Conservation (phyloP, 1,284 basidiomycete species). For the Ustilago xerochloae region DNA sequence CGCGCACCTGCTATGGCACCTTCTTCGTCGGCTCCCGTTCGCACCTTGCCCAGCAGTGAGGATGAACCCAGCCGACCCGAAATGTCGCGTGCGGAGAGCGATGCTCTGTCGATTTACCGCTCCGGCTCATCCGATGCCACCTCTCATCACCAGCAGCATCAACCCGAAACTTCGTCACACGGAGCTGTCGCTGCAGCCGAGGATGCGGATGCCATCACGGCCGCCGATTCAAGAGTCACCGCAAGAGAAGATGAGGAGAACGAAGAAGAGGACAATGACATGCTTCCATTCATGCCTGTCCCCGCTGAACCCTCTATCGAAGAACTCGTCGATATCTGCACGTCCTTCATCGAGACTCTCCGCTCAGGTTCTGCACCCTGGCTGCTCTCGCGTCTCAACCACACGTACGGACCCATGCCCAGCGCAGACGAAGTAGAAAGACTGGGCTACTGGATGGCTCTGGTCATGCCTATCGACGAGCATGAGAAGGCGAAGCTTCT, state of each 20-base stretch:
- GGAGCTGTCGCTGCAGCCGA: too few relatives aligned
- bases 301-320: conserved; percentile 72
- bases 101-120: conserved; percentile 37
- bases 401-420: conserved; percentile 61
- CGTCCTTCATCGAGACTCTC: conserved; percentile 81
- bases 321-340: conserved; percentile 81
- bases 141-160: not conserved
- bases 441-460: conserved; percentile 78
- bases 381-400: conserved; percentile 85
- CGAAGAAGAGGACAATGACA: conserved; percentile 10
- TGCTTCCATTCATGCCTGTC: conserved; percentile 38
- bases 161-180: too few relatives aligned
- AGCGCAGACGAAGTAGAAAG: conserved; percentile 52
- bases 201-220: not conserved
- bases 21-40: conserved; percentile 19
- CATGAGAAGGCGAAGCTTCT: conserved; percentile 91
- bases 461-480: conserved; percentile 92
- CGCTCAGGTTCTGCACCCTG: conserved; percentile 86
- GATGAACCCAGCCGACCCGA: conserved; percentile 12
- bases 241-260: not conserved
- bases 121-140: not conserved
- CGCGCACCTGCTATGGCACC: conserved; percentile 12
- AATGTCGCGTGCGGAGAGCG: conserved; percentile 21
- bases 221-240: not conserved
- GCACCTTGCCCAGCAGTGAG: not conserved